These are phyloP conservation scores for Gossypium raimondii DNA, from an alignment of 345 rosid species.

Conservation along the genomic window DNA sequence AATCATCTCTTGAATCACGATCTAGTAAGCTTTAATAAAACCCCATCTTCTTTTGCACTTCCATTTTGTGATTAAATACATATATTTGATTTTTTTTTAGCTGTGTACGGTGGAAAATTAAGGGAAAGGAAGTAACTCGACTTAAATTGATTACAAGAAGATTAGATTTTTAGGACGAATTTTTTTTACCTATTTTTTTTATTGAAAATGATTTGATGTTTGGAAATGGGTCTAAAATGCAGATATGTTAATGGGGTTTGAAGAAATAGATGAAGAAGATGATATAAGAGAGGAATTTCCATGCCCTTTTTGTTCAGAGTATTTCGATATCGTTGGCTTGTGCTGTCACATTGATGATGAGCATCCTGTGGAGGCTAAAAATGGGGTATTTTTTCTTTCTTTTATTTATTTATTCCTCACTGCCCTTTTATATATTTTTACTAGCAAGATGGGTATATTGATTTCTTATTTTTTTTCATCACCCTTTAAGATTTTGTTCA, in stretches of 20 bases:
- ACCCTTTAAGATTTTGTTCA: not conserved
- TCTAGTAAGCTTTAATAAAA: slow-evolving; percentile 51
- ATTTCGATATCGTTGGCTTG: slow-evolving; percentile 81
- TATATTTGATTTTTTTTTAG: not conserved
- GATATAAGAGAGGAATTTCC: slow-evolving; percentile 89
- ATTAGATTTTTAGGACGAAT: not conserved
- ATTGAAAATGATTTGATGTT: not conserved
- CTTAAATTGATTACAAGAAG: not conserved
- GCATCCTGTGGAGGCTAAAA: slow-evolving; percentile 79
- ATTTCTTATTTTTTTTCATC: not conserved
- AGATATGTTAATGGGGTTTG: slow-evolving; percentile 78
- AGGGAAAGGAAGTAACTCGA: not conserved
- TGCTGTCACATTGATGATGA: slow-evolving; percentile 92
- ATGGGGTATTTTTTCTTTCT: slow-evolving; percentile 43
- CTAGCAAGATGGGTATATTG: not conserved
- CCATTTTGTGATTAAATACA: not conserved
- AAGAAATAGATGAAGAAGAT: slow-evolving; percentile 84
- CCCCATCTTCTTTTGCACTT: not conserved
- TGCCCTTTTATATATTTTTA: slow-evolving; percentile 3
- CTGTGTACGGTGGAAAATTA: slow-evolving; percentile 1
- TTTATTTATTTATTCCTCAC: slow-evolving; percentile 19
- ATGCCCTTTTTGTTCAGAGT: slow-evolving; percentile 91
- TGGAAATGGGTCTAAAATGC: slow-evolving; percentile 31
- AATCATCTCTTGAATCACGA: slow-evolving; percentile 80
- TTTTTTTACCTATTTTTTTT: not conserved